Evolutionary conservation across 306 rosid species (phyloP), one percentile per base, ranked within the genome.

Genomic region (Abrus precatorius): DNA sequence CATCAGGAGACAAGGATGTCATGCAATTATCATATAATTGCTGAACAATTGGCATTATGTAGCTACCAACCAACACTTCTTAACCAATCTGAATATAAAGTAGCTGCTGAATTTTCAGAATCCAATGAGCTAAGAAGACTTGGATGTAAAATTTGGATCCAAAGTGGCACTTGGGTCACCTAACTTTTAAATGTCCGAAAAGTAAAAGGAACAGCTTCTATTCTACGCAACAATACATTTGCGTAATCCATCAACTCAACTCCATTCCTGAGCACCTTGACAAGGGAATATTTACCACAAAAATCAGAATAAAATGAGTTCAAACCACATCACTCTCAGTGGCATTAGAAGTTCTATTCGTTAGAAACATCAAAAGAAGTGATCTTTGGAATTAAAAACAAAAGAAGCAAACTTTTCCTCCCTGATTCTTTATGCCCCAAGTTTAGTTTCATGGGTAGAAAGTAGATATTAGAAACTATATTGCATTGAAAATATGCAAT

Each of bases 1-100:
- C 86, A 55, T 85, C 78, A 49, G 82, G 11, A 74, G 84, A 74
- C 69, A 85, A 60, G 28, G 84, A 82, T 50, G 69, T 78, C 82
- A 78, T 85, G 84, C 88, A 85, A 28, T 69, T 66, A 75, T 85
- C 84, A 74, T 85, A 78, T 32, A 85, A 71, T 29, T 85, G 78
- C 84, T 85, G 88, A 85, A 85, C 38, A 74, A 78, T 27, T 27
- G 86, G 88, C 88, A 85, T 85, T 64, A 11, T 75, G 20, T 68
- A 49, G 54, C 33, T 33, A 63, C 47, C 32, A 43, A 45, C 40
- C 6, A 34, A 54, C 44, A 50, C 53, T 57, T 45, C 47, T 60
- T n/a, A 11, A 50, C 27, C 49, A 70, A 64, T 62, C 85, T 49
- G 80, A 55, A 62, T 69, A 76, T 71, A 65, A 29, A 85, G 88